Evolutionary conservation across 2,329 filamentous ascomycete species (phyloP).

Genomic region (Stemphylium beticola): DNA sequence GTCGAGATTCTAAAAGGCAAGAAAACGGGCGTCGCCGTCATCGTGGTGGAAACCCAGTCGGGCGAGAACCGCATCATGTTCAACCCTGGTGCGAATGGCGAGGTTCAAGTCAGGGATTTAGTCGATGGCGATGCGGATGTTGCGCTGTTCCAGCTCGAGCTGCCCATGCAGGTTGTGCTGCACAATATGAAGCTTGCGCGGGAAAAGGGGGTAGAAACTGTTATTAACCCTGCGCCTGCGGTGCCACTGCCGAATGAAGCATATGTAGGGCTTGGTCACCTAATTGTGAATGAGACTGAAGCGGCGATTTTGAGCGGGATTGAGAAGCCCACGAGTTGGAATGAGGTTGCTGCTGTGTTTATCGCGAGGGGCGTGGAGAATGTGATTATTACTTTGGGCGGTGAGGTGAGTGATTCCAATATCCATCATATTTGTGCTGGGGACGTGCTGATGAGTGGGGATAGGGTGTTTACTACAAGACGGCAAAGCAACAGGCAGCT

Average conservation of each 20-base stretch:
- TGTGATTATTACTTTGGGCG: constrained; percentile 84
- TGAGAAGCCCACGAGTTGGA: constrained; percentile 41
- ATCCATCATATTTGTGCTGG: too few species aligned
- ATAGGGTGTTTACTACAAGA: constrained; percentile 52
- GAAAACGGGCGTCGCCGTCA: constrained; percentile 57
- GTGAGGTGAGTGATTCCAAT: constrained; percentile 62
- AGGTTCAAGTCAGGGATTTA: constrained; percentile 46
- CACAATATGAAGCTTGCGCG: constrained; percentile 46
- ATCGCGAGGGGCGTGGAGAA: constrained; percentile 72
- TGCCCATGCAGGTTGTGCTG: constrained; percentile 51
- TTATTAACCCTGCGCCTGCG: constrained; percentile 84
- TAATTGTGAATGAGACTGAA: constrained; percentile 92
- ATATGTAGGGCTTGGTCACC: constrained; percentile 72
- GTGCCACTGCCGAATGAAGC: constrained; percentile 69
- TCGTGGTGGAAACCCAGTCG: constrained; percentile 55
- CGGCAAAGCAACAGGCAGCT: constrained; percentile 53
- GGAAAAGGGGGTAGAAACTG: constrained; percentile 56
- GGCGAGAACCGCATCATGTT: constrained; percentile 59
- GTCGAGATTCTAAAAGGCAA: constrained; percentile 51
- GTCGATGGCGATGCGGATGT: constrained; percentile 51
- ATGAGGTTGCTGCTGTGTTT: constrained; percentile 58
- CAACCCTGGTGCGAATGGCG: constrained; percentile 55
- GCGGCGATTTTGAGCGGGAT: constrained; percentile 72
- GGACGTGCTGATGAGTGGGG: constrained; percentile 29
- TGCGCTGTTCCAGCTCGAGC: constrained; percentile 56